Evolutionary conservation across 2,329 filamentous ascomycete species (phyloP).

Genomic region (Fusarium nisikadoi): DNA sequence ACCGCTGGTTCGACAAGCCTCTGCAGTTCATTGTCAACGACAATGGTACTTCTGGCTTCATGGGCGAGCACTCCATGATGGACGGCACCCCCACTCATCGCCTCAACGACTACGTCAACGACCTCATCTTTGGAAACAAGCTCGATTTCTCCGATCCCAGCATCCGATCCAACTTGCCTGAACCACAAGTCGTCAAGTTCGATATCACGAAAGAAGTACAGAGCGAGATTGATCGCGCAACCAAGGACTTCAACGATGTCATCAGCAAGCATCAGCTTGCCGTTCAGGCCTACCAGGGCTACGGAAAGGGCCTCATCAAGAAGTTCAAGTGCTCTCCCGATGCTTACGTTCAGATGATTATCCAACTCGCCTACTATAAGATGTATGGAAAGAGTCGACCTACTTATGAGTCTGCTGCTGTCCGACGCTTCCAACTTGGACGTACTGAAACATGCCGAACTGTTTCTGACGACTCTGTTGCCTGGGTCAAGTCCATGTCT

Average conservation of each 20-base stretch:
- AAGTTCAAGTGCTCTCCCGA: conserved; percentile 99
- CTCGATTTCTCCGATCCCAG: conserved; percentile 85
- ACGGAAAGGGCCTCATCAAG: conserved; percentile 98
- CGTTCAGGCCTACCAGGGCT: conserved; percentile 95
- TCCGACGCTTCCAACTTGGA: conserved; percentile 93
- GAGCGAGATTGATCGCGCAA: conserved; percentile 81
- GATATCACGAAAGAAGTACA: conserved; percentile 78
- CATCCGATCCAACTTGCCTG: conserved; percentile 84
- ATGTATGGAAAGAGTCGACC: conserved; percentile 99
- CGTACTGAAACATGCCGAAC: conserved; percentile 95
- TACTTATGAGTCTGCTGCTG: conserved; percentile 96
- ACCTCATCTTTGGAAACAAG: conserved; percentile 92
- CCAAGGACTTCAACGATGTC: conserved; percentile 80
- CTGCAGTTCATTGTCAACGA: conserved; percentile 98
- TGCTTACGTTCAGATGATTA: conserved; percentile 98
- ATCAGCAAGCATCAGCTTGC: conserved; percentile 90
- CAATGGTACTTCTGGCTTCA: conserved; percentile 97
- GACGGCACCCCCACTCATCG: conserved; percentile 98
- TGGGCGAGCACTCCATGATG: conserved; percentile 99
- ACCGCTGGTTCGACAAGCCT: conserved; percentile 98
- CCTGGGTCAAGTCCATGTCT: conserved; percentile 90
- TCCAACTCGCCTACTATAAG: conserved; percentile 97
- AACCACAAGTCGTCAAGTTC: conserved; percentile 82
- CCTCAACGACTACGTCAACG: conserved; percentile 93
- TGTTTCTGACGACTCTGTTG: conserved; percentile 89